Conservation (phyloP, 495 filamentous ascomycete species). For the Cairneyella variabilis region DNA sequence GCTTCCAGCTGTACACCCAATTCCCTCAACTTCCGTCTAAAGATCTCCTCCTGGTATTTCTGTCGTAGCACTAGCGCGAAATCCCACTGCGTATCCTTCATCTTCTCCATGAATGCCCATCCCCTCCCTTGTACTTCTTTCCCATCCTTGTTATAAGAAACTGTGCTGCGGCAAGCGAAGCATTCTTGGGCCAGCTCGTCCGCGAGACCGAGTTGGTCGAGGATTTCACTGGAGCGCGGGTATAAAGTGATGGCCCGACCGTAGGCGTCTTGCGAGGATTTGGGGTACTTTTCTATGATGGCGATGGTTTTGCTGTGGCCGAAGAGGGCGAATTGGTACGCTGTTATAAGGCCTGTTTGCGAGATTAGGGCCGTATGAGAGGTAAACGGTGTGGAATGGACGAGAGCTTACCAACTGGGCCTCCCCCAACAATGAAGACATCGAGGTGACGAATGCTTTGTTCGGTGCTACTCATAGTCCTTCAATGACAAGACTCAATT, state of each 20-base stretch:
- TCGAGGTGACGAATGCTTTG: constrained; percentile 14
- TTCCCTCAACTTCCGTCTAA: constrained; percentile 28
- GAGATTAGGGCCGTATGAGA: too few relatives aligned
- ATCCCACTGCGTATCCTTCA: constrained; percentile 39
- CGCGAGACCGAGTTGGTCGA: constrained; percentile 44
- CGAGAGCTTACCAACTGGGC: constrained; percentile 16
- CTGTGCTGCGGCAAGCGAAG: constrained; percentile 44
- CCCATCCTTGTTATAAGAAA: constrained; percentile 42
- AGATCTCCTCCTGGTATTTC: constrained; percentile 40
- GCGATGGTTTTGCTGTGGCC: constrained; percentile 19
- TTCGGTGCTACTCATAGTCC: constrained; percentile 5
- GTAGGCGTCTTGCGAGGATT: constrained; percentile 35
- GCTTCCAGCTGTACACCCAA: constrained; percentile 26
- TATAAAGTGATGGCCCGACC: constrained; percentile 42
- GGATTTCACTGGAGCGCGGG: constrained; percentile 42
- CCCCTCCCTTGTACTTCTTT: constrained; percentile 32
- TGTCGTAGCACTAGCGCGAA: constrained; percentile 39
- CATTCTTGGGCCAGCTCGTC: constrained; percentile 44
- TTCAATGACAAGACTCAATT: too few relatives aligned
- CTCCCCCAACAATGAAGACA: constrained; percentile 24
- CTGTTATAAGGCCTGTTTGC: constrained; percentile 37
- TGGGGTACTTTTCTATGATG: constrained; percentile 40
- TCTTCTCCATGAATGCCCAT: constrained; percentile 35
- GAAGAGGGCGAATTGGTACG: constrained; percentile 36
- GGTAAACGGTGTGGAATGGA: neutral